Conservation (phyloP, 2,329 filamentous ascomycete genomes). For the Hysterium pulicare region DNA sequence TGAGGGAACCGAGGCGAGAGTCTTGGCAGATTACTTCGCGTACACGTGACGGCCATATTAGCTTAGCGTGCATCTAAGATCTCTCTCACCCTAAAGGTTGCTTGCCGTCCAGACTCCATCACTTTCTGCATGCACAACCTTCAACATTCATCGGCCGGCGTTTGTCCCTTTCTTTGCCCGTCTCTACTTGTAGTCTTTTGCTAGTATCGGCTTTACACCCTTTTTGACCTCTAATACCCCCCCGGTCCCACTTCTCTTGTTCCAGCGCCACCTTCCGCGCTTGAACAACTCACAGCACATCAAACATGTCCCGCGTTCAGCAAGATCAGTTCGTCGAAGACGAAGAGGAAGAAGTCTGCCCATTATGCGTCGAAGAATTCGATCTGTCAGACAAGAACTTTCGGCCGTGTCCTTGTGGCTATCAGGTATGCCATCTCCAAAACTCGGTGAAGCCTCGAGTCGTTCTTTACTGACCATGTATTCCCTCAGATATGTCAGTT, state of each 20-base stretch:
- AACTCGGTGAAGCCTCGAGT: conserved; percentile 12
- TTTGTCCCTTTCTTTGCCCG: conserved; percentile 24
- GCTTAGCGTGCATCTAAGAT: too few relatives aligned
- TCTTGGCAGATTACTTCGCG: too few relatives aligned
- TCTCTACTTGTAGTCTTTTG: conserved; percentile 7
- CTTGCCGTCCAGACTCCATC: conserved; percentile 20
- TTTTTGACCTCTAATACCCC: conserved; percentile 1
- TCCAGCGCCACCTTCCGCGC: conserved; percentile 24
- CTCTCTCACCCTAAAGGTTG: too few relatives aligned
- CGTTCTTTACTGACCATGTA: conserved; percentile 20
- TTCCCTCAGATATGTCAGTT: conserved; percentile 86
- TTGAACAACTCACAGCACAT: conserved; percentile 17
- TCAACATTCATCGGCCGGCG: conserved; percentile 26
- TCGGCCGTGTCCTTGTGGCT: conserved; percentile 92
- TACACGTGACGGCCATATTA: too few relatives aligned
- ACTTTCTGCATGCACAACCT: conserved; percentile 16
- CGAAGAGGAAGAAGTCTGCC: conserved; percentile 61
- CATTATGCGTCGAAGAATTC: conserved; percentile 97
- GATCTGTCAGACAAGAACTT: conserved; percentile 98
- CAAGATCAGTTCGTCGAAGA: conserved; percentile 55
- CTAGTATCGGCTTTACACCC: not conserved
- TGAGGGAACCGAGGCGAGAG: not conserved
- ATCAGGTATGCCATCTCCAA: conserved; percentile 68
- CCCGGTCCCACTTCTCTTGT: conserved; percentile 12
- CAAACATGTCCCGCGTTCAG: conserved; percentile 47